Conservation (phyloP, 2,329 filamentous ascomycete genomes). For the Diplodia sapinea region DNA sequence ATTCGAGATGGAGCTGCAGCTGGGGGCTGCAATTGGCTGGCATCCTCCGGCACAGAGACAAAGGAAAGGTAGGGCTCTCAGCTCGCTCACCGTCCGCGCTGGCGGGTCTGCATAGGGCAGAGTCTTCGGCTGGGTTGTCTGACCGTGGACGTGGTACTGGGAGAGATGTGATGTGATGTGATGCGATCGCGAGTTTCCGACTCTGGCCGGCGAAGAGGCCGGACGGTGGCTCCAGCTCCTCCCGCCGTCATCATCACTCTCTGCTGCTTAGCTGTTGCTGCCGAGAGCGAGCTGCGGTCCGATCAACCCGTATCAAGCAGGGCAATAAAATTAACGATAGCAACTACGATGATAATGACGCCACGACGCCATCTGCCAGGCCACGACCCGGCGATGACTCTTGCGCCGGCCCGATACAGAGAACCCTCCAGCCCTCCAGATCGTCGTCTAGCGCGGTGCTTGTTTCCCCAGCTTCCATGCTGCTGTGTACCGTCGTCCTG, state of each 20-base stretch:
- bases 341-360: background rate
- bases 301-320: too few species aligned
- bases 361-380: background rate
- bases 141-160: conserved; percentile 6
- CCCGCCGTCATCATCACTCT: background rate
- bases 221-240: background rate
- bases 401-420: conserved; percentile 5
- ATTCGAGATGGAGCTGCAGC: background rate
- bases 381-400: background rate
- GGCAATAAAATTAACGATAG: background rate
- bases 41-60: background rate
- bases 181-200: background rate
- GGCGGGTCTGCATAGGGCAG: background rate
- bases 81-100: conserved; percentile 6
- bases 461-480: conserved; percentile 4
- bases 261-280: too few species aligned
- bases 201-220: background rate
- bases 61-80: conserved; percentile 5
- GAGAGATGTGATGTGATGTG: background rate
- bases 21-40: background rate
- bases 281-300: too few species aligned
- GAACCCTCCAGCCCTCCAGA: conserved; percentile 6
- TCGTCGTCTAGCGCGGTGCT: conserved; percentile 15
- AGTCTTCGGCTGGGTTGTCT: background rate
- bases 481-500: background rate